A percentile compares a stretch with the other conserved stretches of the same genome.
These are phyloP conservation scores for Dryas octopetala DNA, from an alignment of 306 rosid species.

Conservation along the genomic window DNA sequence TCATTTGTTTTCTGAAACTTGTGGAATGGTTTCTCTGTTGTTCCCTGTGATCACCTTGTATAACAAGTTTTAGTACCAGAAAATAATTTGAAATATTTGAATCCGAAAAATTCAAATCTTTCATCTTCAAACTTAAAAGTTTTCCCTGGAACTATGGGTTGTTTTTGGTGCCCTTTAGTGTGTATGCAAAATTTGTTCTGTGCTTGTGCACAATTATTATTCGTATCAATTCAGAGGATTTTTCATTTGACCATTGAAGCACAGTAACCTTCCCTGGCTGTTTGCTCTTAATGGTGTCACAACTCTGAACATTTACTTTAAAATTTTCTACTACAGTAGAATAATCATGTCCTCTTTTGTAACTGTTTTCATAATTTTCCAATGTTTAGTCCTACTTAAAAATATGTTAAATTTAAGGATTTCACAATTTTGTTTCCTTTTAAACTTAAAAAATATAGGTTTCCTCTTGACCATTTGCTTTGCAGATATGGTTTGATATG, in stretches of 20 bases:
- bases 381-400: neutral
- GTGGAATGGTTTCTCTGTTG: neutral
- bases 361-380: neutral
- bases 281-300: neutral
- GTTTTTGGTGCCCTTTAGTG: neutral
- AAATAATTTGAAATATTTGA: neutral
- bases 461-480: neutral
- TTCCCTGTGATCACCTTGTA: neutral
- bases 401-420: neutral
- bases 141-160: neutral
- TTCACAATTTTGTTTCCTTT: neutral
- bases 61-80: no score
- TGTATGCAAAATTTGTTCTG: neutral
- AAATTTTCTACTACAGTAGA: conserved; percentile 2
- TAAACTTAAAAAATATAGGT: neutral
- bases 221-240: neutral
- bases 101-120: neutral
- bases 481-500: conserved; percentile 4
- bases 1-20: conserved; percentile 14
- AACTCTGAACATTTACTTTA: neutral
- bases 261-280: neutral
- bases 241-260: neutral
- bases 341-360: neutral
- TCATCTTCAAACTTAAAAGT: neutral
- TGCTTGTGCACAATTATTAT: neutral